Evolutionary conservation across 2,329 filamentous ascomycete genomes (phyloP), one percentile per base, ranked within the genome.

Genomic region (Mollisia scopiformis): DNA sequence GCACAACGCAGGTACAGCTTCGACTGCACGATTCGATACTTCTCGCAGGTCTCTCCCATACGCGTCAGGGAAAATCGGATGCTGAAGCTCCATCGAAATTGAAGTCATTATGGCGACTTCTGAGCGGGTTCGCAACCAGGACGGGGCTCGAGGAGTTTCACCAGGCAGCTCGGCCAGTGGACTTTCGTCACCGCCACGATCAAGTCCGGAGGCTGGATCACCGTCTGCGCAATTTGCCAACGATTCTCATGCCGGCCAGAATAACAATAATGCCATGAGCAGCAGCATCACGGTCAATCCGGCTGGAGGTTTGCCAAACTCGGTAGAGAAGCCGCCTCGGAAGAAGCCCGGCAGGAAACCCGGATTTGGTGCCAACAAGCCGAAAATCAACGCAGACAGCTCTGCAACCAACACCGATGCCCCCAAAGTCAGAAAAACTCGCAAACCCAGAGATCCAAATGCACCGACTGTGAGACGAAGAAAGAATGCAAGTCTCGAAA

Each of bases 291-390:
- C 59, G 7, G 63, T 68, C 57, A 68, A 62, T 54, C 52, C 58
- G 21, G 53, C 67, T 51, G 60, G 51, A 55, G 65, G 30, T 35
- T 52, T 49, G 43, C 39, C 39, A 41, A 31, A 55, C n/a, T 50
- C 66, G 49, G 64, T 58, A 52, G 62, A 65, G 56, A 65, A 68
- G 62, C 66, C 63, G 33, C 46, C 66, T 19, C 76, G 85, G 4
- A 87, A 87, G 75, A 89, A 88, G 75, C 85, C 86, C 21, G 86
- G 85, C 23, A 82, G 86, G 53, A 89, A 89, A 71, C 85, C 86
- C 69, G 89, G 82, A 71, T 47, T 47, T 47, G 84, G 78, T 62
- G 70, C 59, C 72, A 72, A 76, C 16, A 62, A 79, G 81, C 21
- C 75, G 60, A 62, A 51, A 47, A 61, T 31, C 35, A 62, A 74